Conservation (phyloP, 2,329 filamentous ascomycete species). For the Ophiostoma perfectum region DNA sequence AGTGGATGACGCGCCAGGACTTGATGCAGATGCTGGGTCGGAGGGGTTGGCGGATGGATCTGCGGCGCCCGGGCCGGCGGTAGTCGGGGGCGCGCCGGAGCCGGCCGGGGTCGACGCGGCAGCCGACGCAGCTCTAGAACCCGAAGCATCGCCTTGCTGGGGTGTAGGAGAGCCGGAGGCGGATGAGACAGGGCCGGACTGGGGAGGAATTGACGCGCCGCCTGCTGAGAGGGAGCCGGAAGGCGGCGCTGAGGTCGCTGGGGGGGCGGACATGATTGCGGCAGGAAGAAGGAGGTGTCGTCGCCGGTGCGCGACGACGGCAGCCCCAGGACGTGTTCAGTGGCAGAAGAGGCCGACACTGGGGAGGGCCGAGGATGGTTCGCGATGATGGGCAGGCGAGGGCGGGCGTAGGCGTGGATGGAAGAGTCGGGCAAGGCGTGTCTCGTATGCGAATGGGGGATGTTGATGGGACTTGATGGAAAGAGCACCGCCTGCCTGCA, state of each 20-base stretch:
- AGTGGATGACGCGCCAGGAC: slow-evolving; percentile 9
- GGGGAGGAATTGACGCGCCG: slow-evolving; percentile 20
- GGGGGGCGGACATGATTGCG: slow-evolving; percentile 41
- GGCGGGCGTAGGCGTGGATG: no score
- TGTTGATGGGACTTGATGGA: slow-evolving; percentile 18
- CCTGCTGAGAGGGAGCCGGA: slow-evolving; percentile 18
- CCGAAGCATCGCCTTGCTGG: not conserved
- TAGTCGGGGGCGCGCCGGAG: slow-evolving; percentile 6
- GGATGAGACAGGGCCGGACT: slow-evolving; percentile 9
- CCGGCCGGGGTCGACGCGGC: not conserved
- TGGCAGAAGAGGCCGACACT: not conserved
- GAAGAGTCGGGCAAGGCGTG: no score
- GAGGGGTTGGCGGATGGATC: not conserved
- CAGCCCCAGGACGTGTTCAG: slow-evolving; percentile 17
- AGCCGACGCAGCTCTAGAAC: not conserved
- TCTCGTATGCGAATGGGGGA: not conserved
- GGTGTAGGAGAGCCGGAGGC: slow-evolving; percentile 9
- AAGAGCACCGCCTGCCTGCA: slow-evolving; percentile 17
- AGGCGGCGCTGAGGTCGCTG: slow-evolving; percentile 34
- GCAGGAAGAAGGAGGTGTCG: slow-evolving; percentile 28
- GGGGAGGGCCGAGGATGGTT: slow-evolving; percentile 8
- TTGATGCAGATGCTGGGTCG: slow-evolving; percentile 4
- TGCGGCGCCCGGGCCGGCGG: not conserved
- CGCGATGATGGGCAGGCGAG: slow-evolving; percentile 16
- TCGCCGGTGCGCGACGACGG: slow-evolving; percentile 37